phyloP scores from a whole-genome alignment of 2,329 filamentous ascomycete species.

The Sarocladiaceae sp. region DNA sequence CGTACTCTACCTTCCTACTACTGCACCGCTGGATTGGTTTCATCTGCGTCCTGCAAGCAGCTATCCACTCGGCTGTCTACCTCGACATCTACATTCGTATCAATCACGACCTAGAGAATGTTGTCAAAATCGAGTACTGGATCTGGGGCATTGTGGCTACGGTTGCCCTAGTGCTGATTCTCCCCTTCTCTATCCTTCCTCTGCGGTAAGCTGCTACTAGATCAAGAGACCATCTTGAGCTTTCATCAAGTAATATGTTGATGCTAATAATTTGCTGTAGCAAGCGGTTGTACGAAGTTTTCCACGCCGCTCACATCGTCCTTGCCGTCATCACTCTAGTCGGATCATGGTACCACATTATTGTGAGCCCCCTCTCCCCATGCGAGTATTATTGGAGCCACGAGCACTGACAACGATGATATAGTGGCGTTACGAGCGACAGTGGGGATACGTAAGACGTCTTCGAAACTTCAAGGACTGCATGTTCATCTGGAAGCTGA shows the following conservation, averaged over 20 bases:
- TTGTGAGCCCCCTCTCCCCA: too few relatives aligned
- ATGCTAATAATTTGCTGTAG: too few relatives aligned
- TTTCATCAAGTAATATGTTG: too few relatives aligned
- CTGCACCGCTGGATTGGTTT: conserved; percentile 41
- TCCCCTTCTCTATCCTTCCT: conserved; percentile 26
- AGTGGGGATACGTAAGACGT: conserved; percentile 43
- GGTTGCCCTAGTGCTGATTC: conserved; percentile 20
- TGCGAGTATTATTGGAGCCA: too few relatives aligned
- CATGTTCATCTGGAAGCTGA: too few relatives aligned
- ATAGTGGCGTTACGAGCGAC: conserved; percentile 24
- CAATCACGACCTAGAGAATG: conserved; percentile 11
- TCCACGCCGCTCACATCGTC: conserved; percentile 35
- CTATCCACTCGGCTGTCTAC: conserved; percentile 33
- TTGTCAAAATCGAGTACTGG: conserved; percentile 22
- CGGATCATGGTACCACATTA: conserved; percentile 36
- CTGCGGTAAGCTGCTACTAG: too few relatives aligned
- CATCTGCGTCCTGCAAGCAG: conserved; percentile 33
- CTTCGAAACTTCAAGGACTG: too few relatives aligned
- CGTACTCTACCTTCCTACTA: conserved; percentile 37
- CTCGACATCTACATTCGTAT: conserved; percentile 17
- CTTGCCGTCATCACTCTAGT: conserved; percentile 32
- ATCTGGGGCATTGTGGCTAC: conserved; percentile 35
- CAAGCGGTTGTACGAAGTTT: conserved; percentile 32
- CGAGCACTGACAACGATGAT: too few relatives aligned
- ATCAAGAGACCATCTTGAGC: too few relatives aligned